Percentiles rank a stretch among this genome's conserved stretches.
Evolutionary conservation across 148 eudicot genomes (phyloP).

Genomic region (Beta vulgaris): DNA sequence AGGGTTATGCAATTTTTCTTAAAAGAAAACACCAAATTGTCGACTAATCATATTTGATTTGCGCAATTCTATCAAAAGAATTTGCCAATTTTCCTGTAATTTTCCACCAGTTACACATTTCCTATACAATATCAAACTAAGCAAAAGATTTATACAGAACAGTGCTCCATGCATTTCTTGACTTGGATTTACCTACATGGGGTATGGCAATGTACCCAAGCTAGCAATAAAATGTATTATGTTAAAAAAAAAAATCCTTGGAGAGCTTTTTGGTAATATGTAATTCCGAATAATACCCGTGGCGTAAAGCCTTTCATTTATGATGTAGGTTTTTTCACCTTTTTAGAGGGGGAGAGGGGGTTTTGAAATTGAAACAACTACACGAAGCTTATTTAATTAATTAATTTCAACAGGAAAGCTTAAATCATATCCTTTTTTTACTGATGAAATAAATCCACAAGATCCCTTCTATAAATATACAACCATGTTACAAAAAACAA

Average conservation of each 20-base stretch:
- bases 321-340: not conserved
- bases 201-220: not conserved
- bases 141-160: not conserved
- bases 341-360: not conserved
- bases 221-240: not conserved
- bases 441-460: not conserved
- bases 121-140: not conserved
- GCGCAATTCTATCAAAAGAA: too few relatives aligned
- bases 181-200: not conserved
- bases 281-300: not conserved
- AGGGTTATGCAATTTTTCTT: not conserved
- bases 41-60: too few relatives aligned
- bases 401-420: not conserved
- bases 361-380: not conserved
- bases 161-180: slow-evolving; percentile 9
- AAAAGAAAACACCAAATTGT: not conserved
- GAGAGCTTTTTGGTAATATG: not conserved
- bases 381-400: not conserved
- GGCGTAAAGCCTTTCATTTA: not conserved
- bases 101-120: not conserved
- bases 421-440: not conserved
- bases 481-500: not conserved
- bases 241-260: not conserved
- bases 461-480: not conserved
- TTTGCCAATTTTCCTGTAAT: not conserved